Evolutionary conservation across 495 filamentous ascomycete species (phyloP).

Genomic region (Lasiosphaeria ovina): DNA sequence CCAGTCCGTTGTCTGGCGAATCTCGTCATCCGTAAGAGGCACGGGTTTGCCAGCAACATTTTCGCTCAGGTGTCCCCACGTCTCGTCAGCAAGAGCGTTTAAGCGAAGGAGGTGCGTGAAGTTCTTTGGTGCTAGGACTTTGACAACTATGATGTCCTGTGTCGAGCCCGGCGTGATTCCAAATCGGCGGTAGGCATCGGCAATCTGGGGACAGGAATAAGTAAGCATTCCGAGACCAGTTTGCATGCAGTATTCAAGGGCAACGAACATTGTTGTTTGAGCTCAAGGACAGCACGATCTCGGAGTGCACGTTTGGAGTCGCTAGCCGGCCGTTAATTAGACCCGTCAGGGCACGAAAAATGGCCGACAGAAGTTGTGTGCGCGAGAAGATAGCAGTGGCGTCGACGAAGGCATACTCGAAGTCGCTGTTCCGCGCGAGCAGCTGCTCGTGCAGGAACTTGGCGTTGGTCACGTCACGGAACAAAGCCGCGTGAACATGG

Average conservation of each 20-base stretch:
- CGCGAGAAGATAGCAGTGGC: constrained; percentile 67
- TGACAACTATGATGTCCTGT: constrained; percentile 69
- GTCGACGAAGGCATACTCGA: constrained; percentile 93
- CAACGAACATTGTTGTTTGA: constrained; percentile 76
- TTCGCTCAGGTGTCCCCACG: constrained; percentile 60
- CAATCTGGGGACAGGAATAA: constrained; percentile 60
- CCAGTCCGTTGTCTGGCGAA: constrained; percentile 61
- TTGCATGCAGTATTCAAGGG: not conserved
- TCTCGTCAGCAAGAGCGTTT: constrained; percentile 46
- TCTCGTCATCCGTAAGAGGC: constrained; percentile 58
- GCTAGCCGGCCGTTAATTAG: constrained; percentile 56
- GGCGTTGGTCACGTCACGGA: constrained; percentile 72
- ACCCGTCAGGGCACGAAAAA: constrained; percentile 74
- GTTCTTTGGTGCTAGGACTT: constrained; percentile 47
- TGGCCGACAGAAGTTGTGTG: constrained; percentile 69
- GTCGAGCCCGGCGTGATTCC: constrained; percentile 68
- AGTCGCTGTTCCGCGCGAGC: constrained; percentile 72
- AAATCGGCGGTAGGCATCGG: constrained; percentile 84
- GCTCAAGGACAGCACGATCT: constrained; percentile 81
- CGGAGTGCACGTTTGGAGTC: constrained; percentile 88
- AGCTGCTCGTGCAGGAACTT: constrained; percentile 76
- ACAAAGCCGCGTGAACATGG: constrained; percentile 69
- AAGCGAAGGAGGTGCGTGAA: constrained; percentile 7
- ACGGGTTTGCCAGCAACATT: constrained; percentile 62
- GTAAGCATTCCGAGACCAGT: not conserved